These are phyloP conservation scores for Cutaneotrichosporon sp. DNA, from an alignment of 1,284 basidiomycete genomes.

Conservation along the genomic window DNA sequence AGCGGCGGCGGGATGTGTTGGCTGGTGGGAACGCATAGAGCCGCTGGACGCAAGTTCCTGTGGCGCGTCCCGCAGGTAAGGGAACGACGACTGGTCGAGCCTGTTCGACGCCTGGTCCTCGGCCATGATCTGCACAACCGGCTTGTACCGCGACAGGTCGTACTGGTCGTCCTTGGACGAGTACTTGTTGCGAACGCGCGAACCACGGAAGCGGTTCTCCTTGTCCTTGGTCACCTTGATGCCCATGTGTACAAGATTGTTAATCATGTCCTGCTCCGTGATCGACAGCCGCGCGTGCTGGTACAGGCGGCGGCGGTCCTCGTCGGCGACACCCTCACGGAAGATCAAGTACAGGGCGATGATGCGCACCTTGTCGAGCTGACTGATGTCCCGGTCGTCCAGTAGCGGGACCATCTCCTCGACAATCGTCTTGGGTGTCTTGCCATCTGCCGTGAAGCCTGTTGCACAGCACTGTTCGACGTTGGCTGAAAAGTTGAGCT, in stretches of 20 bases:
- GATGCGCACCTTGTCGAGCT: slow-evolving; percentile 87
- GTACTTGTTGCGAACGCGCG: slow-evolving; percentile 74
- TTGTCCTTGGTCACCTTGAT: slow-evolving; percentile 65
- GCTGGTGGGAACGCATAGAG: slow-evolving; percentile 12
- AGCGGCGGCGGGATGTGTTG: background rate
- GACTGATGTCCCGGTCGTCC: slow-evolving; percentile 70
- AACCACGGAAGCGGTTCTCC: slow-evolving; percentile 62
- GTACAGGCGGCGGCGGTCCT: slow-evolving; percentile 89
- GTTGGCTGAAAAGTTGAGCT: slow-evolving; percentile 77
- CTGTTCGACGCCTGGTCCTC: slow-evolving; percentile 78
- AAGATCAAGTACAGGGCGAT: slow-evolving; percentile 94
- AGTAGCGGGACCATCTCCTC: slow-evolving; percentile 98
- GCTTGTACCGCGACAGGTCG: slow-evolving; percentile 91
- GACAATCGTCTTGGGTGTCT: slow-evolving; percentile 84
- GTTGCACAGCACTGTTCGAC: slow-evolving; percentile 97
- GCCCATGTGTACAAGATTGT: slow-evolving; percentile 81
- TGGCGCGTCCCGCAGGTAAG: slow-evolving; percentile 86
- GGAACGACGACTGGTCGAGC: slow-evolving; percentile 75
- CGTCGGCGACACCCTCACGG: slow-evolving; percentile 95
- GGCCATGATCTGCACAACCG: slow-evolving; percentile 77
- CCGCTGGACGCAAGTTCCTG: slow-evolving; percentile 51
- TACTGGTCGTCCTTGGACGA: slow-evolving; percentile 77
- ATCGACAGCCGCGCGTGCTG: slow-evolving; percentile 90
- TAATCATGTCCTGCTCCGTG: slow-evolving; percentile 91
- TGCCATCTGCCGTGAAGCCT: slow-evolving; percentile 81